phyloP scores from a whole-genome alignment of 176 grass and related monocot genomes.

The Hordeum marinum region DNA sequence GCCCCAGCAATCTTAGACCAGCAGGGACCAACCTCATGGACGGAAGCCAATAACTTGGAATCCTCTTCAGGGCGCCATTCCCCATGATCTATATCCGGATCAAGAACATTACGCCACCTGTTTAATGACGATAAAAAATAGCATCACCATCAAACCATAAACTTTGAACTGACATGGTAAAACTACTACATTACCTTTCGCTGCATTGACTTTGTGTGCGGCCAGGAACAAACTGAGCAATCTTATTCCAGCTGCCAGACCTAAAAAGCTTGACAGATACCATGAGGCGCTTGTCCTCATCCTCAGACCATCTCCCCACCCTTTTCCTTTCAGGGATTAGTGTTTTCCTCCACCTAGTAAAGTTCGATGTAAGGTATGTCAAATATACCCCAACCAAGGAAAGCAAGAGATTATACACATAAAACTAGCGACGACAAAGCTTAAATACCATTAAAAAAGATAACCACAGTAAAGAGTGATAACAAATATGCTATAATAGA shows the following conservation, averaged over 20 bases:
- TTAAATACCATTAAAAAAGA: neutral
- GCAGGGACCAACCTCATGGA: conserved; percentile 49
- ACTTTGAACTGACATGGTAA: conserved; percentile 5
- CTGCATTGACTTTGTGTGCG: conserved; percentile 73
- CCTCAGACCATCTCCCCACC: conserved; percentile 78
- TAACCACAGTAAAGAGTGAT: conserved; percentile 7
- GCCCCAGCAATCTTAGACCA: conserved; percentile 72
- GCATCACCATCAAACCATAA: conserved; percentile 21
- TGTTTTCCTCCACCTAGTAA: conserved; percentile 72
- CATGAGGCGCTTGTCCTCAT: conserved; percentile 87
- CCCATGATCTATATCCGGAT: conserved; percentile 64
- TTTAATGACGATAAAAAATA: conserved; percentile 23
- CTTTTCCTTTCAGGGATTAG: conserved; percentile 67
- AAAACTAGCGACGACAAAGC: neutral
- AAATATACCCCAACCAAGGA: neutral
- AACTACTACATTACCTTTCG: conserved; percentile 60
- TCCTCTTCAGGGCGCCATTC: conserved; percentile 85
- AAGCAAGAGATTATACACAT: neutral
- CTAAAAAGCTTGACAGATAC: conserved; percentile 72
- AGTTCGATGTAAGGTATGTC: conserved; percentile 1
- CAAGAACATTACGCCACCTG: conserved; percentile 90
- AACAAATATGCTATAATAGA: neutral
- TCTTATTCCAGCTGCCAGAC: conserved; percentile 69
- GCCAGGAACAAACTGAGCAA: conserved; percentile 77
- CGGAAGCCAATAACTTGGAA: conserved; percentile 55